Base-by-base conservation (phyloP, 306 rosid species). In the Carpinus viminea region DNA sequence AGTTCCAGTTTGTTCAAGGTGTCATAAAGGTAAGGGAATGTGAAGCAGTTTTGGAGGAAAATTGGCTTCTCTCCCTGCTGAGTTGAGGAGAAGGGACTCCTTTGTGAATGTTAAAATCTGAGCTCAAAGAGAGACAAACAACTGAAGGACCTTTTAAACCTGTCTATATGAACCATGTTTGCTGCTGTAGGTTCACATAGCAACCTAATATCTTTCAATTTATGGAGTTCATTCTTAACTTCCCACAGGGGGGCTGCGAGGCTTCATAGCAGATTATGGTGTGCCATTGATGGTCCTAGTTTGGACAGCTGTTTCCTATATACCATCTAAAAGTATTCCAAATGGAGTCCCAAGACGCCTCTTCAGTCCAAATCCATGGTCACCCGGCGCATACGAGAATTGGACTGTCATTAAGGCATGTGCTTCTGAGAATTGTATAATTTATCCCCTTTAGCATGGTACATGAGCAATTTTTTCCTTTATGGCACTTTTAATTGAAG, bases 311-410 rank as follows among this genome's bases (percentile, higher is more conserved):
- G 68, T 87, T 85, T 92, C 97, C 66, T 92, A 92, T 83, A 59
- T 86, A 78, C 93, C 97, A 51, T 75, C 88, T 24, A 82, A 85
- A 83, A 87, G 77, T 72, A 82, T 86, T 74, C 97, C 97, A 17
- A 75, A 86, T 31, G 97, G 91, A 81, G 80, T 92, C 52, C 97
- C 94, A 26, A 87, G 94, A 87, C 92, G 94, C 73, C 94, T 92
- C 78, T 88, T 87, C 83, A 92, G 93, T 86, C 97, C 97, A 68
- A 90, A 90, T 78, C 97, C 97, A 71, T 92, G 97, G 97, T 92
- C 94, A 59, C 82, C 83, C 0, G 94, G 94, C 59, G 90, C 93
- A 36, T 92, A 84, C 26, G 82, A 90, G 73, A 92, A 88, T 83
- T 92, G 97, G 97, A 88, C 94, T 62, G 89, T 92, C 84, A 78